Conservation (phyloP, 441 rosid species). For the Theobroma grandiflorum region DNA sequence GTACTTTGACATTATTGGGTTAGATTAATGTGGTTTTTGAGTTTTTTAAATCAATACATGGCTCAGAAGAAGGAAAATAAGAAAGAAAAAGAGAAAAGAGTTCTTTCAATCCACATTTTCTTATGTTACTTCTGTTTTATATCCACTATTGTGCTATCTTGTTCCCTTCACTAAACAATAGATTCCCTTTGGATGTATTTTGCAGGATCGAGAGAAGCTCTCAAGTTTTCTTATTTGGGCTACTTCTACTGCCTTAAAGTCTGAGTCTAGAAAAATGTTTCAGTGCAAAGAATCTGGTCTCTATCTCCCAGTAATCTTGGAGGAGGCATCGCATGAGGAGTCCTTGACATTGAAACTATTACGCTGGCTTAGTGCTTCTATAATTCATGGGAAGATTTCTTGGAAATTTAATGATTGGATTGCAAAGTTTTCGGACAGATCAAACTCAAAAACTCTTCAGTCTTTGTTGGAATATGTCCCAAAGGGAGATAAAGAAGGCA, state of each 20-base stretch:
- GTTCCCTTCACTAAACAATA: conserved; percentile 17
- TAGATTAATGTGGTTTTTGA: background rate
- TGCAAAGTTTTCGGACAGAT: conserved; percentile 38
- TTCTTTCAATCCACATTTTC: background rate
- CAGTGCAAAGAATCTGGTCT: conserved; percentile 36
- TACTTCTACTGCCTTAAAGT: conserved; percentile 68
- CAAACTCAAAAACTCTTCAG: conserved; percentile 47
- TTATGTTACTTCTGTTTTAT: background rate
- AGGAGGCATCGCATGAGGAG: conserved; percentile 59
- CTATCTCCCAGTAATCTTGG: conserved; percentile 31
- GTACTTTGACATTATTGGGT: background rate
- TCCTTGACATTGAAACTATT: conserved; percentile 68
- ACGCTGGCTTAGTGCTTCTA: conserved; percentile 87
- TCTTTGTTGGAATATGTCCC: conserved; percentile 51
- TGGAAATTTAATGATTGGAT: conserved; percentile 36
- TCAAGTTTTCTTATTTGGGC: conserved; percentile 83
- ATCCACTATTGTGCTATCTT: conserved; percentile 5
- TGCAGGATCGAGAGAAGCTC: conserved; percentile 73
- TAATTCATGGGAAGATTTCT: conserved; percentile 69
- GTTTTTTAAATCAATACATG: background rate
- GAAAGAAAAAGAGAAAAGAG: background rate
- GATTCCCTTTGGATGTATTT: conserved; percentile 34
- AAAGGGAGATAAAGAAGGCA: conserved; percentile 40
- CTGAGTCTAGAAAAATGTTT: conserved; percentile 43
- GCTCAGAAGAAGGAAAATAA: background rate